Evolutionary conservation across 345 rosid species (phyloP).

Genomic region (Rhizophora apiculata): DNA sequence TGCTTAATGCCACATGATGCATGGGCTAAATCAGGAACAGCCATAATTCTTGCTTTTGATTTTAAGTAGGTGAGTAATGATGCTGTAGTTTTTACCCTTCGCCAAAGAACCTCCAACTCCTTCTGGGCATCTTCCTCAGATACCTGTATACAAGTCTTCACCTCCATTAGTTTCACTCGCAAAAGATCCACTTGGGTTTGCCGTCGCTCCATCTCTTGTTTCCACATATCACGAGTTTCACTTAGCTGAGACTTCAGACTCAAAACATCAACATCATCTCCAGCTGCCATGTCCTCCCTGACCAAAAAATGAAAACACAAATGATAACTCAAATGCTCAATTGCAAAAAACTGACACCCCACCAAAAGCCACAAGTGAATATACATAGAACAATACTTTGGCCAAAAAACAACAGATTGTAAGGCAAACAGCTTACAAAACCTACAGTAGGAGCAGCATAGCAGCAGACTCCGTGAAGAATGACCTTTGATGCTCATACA

Average conservation of each 20-base stretch:
- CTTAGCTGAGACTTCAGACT: constrained; percentile 37
- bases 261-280: constrained; percentile 42
- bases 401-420: not conserved
- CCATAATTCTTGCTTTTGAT: constrained; percentile 66
- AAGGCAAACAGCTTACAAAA: not conserved
- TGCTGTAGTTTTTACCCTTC: constrained; percentile 55
- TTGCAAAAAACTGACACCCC: not conserved
- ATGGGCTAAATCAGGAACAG: constrained; percentile 58
- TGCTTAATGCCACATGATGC: constrained; percentile 51
- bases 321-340: not conserved
- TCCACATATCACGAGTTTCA: constrained; percentile 48
- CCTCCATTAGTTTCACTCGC: constrained; percentile 59
- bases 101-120: constrained; percentile 62
- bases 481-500: not conserved
- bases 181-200: constrained; percentile 59
- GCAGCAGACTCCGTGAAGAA: no score
- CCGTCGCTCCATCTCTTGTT: constrained; percentile 46
- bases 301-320: constrained; percentile 1
- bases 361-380: not conserved
- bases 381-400: not conserved
- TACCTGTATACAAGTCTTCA: constrained; percentile 51
- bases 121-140: constrained; percentile 64
- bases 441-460: not conserved
- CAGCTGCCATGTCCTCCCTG: constrained; percentile 53
- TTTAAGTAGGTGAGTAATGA: constrained; percentile 56